Base-by-base conservation (phyloP, 2,329 filamentous ascomycete species). In the Diplodia sapinea region DNA sequence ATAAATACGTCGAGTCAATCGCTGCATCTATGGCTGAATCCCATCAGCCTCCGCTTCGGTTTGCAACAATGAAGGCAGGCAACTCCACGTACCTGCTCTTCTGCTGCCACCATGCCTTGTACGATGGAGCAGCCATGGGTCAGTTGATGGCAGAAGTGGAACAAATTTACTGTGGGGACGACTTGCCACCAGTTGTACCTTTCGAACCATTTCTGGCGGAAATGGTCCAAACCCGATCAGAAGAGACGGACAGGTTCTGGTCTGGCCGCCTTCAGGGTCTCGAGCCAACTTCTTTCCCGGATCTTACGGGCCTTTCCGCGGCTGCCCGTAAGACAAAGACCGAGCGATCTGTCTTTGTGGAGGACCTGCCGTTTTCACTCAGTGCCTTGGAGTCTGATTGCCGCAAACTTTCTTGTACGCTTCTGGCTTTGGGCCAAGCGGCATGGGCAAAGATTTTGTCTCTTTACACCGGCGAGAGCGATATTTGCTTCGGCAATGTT, bases 401-500 rank as follows among this genome's bases (percentile, higher is more conserved):
- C 61, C 72, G 73, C 61, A 40, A 56, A 9, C 54, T 68, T 3
- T 77, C 77, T 29, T 69, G 71, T 3, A 82, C 82, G 1, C 79
- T 93, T 0, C 79, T 94, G 1, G 86, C 89, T 0, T 72, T 92
- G 0, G 85, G 89, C 38, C 93, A 97, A 77, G 83, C 91, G 3
- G 84, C 88, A 1, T 96, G 93, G 92, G 85, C 88, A 0, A 85
- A 85, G 51, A 78, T 91, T 0, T 75, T 97, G 1, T 81, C 85
- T 0, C 79, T 85, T 2, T 80, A 87, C 2, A 83, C 88, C 2
- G 76, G 82, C 1, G 80, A 81, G 5, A 75, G 80, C 0, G 93
- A 97, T 73, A 73, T 97, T 5, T 95, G 92, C 76, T 97, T 97
- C 73, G 94, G 94, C 0, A 95, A 92, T 72, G 89, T 97, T 2